phyloP scores from a whole-genome alignment of 2,329 filamentous ascomycete genomes.

The Microsporum audouinii region DNA sequence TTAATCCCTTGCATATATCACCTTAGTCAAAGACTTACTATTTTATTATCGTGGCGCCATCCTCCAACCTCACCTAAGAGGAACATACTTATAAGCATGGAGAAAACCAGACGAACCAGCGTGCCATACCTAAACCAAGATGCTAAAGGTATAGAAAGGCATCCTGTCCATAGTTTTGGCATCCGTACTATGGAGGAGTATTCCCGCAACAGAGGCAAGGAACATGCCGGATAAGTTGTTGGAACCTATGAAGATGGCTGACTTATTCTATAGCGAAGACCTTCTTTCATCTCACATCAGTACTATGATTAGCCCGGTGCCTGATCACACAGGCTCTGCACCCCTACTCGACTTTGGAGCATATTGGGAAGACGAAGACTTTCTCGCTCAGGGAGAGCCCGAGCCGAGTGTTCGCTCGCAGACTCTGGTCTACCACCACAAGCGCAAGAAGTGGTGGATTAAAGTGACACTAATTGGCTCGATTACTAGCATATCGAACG shows the following conservation, averaged over 20 bases:
- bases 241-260: not conserved
- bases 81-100: no score
- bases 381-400: not conserved
- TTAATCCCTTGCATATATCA: no score
- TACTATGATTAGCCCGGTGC: not conserved
- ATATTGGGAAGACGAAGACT: constrained; percentile 6
- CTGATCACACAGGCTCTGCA: not conserved
- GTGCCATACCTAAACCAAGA: no score
- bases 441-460: constrained; percentile 9
- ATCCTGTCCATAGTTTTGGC: no score
- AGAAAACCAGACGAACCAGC: no score
- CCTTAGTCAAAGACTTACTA: no score
- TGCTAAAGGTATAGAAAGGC: no score
- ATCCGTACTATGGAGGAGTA: no score
- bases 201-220: no score
- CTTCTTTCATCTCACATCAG: not conserved
- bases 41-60: no score
- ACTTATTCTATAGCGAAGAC: not conserved
- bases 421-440: constrained; percentile 11
- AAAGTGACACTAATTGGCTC: constrained; percentile 9
- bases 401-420: constrained; percentile 9
- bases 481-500: constrained; percentile 7
- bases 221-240: no score
- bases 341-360: not conserved
- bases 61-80: no score